phyloP scores from a whole-genome alignment of 202 grass and related monocot genomes.

The Setaria viridis region DNA sequence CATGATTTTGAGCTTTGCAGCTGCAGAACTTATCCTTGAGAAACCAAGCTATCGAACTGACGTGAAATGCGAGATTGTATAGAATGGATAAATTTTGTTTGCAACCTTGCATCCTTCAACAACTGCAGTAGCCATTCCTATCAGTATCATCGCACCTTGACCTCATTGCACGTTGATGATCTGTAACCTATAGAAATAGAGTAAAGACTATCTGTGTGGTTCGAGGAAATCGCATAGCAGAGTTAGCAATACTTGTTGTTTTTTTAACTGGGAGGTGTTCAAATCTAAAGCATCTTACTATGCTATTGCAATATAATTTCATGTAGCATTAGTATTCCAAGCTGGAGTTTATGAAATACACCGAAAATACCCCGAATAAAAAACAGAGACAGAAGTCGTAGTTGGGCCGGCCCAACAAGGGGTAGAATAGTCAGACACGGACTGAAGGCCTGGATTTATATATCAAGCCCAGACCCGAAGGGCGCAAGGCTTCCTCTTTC shows the following conservation, averaged over 20 bases:
- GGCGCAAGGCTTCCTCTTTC: background rate
- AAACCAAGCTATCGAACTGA: conserved; percentile 1
- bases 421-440: background rate
- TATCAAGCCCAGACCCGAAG: background rate
- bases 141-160: background rate
- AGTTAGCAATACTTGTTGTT: background rate
- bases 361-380: background rate
- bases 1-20: conserved; percentile 72
- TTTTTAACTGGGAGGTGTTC: background rate
- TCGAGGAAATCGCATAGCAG: background rate
- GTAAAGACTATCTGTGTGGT: background rate
- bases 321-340: background rate
- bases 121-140: background rate
- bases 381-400: background rate
- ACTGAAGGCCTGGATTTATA: background rate
- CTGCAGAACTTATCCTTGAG: conserved; percentile 48
- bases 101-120: background rate
- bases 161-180: background rate
- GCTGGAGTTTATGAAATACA: background rate
- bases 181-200: background rate
- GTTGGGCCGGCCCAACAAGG: conserved; percentile 25
- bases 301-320: background rate
- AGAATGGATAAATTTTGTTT: background rate
- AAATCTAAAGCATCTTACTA: background rate
- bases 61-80: background rate